Evolutionary conservation across 169 alveolate genomes (phyloP).

Genomic region (Plasmodium chabaudi): DNA sequence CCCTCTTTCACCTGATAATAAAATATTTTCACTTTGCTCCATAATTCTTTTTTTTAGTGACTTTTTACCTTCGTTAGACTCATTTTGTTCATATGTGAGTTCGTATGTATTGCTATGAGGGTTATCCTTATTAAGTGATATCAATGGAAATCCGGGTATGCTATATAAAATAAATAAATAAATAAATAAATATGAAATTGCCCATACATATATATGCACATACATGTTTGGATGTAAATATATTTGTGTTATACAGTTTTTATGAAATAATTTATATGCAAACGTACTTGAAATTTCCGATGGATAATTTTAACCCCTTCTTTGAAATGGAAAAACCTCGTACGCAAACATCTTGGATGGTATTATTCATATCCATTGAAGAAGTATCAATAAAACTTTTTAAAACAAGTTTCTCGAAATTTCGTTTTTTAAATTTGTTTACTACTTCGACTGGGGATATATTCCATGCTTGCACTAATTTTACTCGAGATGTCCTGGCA

Average conservation of each 20-base stretch:
- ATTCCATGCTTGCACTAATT: conserved; percentile 86
- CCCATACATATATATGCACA: not conserved
- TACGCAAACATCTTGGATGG: conserved; percentile 90
- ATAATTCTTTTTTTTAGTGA: conserved; percentile 31
- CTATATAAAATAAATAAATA: conserved; percentile 31
- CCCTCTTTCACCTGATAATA: conserved; percentile 87
- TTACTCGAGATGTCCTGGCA: conserved; percentile 85
- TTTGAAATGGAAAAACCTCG: conserved; percentile 89
- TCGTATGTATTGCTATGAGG: conserved; percentile 29
- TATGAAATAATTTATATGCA: not conserved
- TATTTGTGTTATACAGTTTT: not conserved
- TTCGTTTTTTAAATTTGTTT: conserved; percentile 46
- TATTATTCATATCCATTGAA: conserved; percentile 87
- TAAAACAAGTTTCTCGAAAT: conserved; percentile 83
- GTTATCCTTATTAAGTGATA: conserved; percentile 38
- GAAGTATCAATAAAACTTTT: conserved; percentile 89
- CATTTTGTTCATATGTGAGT: conserved; percentile 62
- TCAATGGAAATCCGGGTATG: conserved; percentile 65
- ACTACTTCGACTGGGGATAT: conserved; percentile 78
- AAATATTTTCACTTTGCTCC: conserved; percentile 77
- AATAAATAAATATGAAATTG: conserved; percentile 53
- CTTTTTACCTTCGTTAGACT: conserved; percentile 66
- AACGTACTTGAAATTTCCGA: conserved; percentile 90
- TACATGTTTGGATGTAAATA: not conserved
- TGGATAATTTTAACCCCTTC: conserved; percentile 88